Conservation (phyloP, 495 filamentous ascomycete genomes). For the Lepidopterella palustris region DNA sequence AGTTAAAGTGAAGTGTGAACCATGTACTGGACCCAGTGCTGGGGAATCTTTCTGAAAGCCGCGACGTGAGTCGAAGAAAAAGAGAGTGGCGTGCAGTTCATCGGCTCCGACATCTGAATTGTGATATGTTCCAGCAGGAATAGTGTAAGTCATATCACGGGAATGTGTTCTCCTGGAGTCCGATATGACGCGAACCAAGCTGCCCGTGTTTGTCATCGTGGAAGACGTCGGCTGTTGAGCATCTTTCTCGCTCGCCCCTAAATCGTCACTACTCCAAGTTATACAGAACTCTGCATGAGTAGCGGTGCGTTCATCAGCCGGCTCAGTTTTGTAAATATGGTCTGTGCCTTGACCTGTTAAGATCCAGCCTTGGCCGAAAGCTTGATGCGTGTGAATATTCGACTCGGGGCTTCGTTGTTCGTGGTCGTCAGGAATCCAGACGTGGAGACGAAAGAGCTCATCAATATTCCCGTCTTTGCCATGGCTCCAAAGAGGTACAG, state of each 20-base stretch:
- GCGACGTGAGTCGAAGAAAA: slow-evolving; percentile 7
- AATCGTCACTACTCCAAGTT: not conserved
- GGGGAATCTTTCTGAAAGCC: not conserved
- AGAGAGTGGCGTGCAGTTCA: slow-evolving; percentile 3
- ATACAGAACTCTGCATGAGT: slow-evolving; percentile 1
- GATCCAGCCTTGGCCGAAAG: slow-evolving; percentile 4
- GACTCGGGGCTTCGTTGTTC: not conserved
- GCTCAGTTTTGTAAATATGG: not conserved
- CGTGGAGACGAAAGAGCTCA: slow-evolving; percentile 4
- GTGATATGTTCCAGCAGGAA: not conserved
- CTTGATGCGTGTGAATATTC: slow-evolving; percentile 1
- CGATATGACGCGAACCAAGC: not conserved
- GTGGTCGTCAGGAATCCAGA: slow-evolving; percentile 3
- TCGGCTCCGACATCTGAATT: not conserved
- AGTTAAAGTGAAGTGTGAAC: not conserved
- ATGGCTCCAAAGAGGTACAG: not conserved
- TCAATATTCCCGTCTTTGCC: not conserved
- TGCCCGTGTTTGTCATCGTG: slow-evolving; percentile 1
- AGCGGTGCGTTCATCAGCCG: not conserved
- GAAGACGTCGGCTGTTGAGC: not conserved
- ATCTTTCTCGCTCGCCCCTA: not conserved
- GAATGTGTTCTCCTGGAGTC: not conserved
- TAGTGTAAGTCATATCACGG: slow-evolving; percentile 1
- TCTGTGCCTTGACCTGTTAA: slow-evolving; percentile 2
- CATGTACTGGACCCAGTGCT: not conserved